Percentiles rank a stretch among this genome's conserved stretches.
phyloP scores from a whole-genome alignment of 2,329 filamentous ascomycete species.

The Emergomyces pasteurianus region DNA sequence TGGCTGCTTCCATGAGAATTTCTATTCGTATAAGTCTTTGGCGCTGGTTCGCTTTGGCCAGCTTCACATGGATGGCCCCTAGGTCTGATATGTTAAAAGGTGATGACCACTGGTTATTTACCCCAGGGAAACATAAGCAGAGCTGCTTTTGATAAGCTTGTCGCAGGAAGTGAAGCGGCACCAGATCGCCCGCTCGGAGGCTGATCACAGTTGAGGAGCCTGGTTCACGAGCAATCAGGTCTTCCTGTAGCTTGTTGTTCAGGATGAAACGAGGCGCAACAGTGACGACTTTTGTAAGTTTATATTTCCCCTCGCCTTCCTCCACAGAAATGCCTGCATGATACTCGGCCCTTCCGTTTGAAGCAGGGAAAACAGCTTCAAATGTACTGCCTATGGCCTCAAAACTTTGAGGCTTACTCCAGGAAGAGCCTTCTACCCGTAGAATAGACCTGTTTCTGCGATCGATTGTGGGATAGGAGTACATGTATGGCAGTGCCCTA shows the following conservation, averaged over 20 bases:
- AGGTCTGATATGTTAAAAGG: slow-evolving; percentile 96
- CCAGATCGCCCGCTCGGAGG: slow-evolving; percentile 63
- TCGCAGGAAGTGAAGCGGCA: slow-evolving; percentile 82
- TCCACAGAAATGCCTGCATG: slow-evolving; percentile 82
- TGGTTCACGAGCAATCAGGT: slow-evolving; percentile 80
- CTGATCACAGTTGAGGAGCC: slow-evolving; percentile 78
- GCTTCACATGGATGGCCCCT: slow-evolving; percentile 83
- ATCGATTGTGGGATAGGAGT: slow-evolving; percentile 80
- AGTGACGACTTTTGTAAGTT: slow-evolving; percentile 89
- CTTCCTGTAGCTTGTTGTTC: slow-evolving; percentile 83
- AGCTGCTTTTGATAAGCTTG: slow-evolving; percentile 75
- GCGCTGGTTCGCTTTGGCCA: slow-evolving; percentile 78
- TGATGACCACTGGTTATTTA: slow-evolving; percentile 96
- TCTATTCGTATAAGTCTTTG: slow-evolving; percentile 82
- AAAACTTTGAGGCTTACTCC: slow-evolving; percentile 97
- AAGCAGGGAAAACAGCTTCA: slow-evolving; percentile 71
- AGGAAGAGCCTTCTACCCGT: slow-evolving; percentile 78
- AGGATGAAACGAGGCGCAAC: slow-evolving; percentile 85
- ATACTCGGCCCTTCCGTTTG: slow-evolving; percentile 63
- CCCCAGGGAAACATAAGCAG: slow-evolving; percentile 80
- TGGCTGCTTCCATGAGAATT: slow-evolving; percentile 82
- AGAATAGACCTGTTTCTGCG: slow-evolving; percentile 81
- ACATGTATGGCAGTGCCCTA: slow-evolving; percentile 89
- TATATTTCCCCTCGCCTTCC: slow-evolving; percentile 93
- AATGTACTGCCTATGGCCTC: slow-evolving; percentile 91